These are phyloP conservation scores for Boechera divaricarpa DNA, from an alignment of 345 rosid species.

Conservation along the genomic window DNA sequence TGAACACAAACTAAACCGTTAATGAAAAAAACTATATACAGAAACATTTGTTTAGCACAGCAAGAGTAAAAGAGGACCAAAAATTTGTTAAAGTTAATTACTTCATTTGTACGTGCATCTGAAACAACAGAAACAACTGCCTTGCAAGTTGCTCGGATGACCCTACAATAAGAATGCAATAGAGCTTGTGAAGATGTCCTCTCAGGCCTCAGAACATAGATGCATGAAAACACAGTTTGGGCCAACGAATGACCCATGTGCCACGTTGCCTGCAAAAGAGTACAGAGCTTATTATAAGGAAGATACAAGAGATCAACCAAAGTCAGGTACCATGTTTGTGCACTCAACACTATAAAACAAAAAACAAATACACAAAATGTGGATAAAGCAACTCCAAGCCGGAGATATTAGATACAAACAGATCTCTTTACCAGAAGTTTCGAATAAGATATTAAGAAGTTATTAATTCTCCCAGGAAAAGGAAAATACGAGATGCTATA, in stretches of 20 bases:
- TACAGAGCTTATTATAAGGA: conserved; percentile 40
- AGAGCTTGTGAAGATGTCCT: conserved; percentile 84
- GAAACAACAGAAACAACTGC: conserved; percentile 91
- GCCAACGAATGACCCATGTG: conserved; percentile 98
- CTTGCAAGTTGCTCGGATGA: conserved; percentile 90
- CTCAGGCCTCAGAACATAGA: conserved; percentile 89
- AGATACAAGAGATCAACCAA: conserved; percentile 3
- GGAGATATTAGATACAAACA: conserved; percentile 10
- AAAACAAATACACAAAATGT: background rate
- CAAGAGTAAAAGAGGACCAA: conserved; percentile 40
- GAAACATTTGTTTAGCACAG: conserved; percentile 12
- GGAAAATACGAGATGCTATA: conserved; percentile 1
- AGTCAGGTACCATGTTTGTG: conserved; percentile 7
- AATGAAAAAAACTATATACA: background rate
- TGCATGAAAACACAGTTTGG: conserved; percentile 98
- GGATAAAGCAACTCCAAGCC: conserved; percentile 13
- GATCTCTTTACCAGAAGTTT: background rate
- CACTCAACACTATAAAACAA: background rate
- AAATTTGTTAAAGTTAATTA: conserved; percentile 69
- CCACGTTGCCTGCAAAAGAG: conserved; percentile 90
- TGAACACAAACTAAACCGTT: background rate
- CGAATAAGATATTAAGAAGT: background rate
- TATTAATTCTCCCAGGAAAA: background rate
- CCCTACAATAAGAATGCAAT: conserved; percentile 87
- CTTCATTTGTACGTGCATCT: conserved; percentile 99